phyloP scores from a whole-genome alignment of 805 yeast genomes.

The Lipomyces starkeyi region DNA sequence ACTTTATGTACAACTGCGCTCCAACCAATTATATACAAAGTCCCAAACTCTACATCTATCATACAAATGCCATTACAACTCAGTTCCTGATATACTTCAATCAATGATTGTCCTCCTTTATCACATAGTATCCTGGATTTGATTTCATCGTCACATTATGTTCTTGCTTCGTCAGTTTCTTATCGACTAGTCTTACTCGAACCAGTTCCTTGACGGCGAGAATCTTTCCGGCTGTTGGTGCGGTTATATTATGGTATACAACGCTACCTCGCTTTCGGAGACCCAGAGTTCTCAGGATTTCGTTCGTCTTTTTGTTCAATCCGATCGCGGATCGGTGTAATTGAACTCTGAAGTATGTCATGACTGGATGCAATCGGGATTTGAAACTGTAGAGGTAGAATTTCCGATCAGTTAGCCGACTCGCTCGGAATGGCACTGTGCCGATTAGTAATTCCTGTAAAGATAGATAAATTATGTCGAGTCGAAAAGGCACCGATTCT shows the following conservation, averaged over 20 bases:
- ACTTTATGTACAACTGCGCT: neutral
- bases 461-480: neutral
- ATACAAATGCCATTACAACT: neutral
- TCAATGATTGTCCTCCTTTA: constrained; percentile 38
- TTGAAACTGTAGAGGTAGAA: neutral
- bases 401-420: too few species aligned
- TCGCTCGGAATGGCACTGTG: too few species aligned
- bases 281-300: constrained; percentile 74
- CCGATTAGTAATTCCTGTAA: neutral
- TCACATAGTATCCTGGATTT: constrained; percentile 67
- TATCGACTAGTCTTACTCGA: constrained; percentile 73
- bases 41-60: neutral
- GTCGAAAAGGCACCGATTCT: neutral
- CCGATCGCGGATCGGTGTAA: constrained; percentile 86
- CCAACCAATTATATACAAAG: neutral
- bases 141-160: constrained; percentile 62
- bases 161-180: constrained; percentile 56
- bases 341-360: constrained; percentile 65
- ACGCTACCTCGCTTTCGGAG: constrained; percentile 74
- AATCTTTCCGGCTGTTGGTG: constrained; percentile 84
- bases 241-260: constrained; percentile 73
- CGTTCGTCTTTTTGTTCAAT: constrained; percentile 69
- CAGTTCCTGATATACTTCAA: neutral
- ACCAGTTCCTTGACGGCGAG: constrained; percentile 85
- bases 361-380: neutral